A percentile compares a stretch with the other conserved stretches of the same genome.
Evolutionary conservation across 2,329 filamentous ascomycete species (phyloP).

Genomic region (Dactylella cylindrospora): DNA sequence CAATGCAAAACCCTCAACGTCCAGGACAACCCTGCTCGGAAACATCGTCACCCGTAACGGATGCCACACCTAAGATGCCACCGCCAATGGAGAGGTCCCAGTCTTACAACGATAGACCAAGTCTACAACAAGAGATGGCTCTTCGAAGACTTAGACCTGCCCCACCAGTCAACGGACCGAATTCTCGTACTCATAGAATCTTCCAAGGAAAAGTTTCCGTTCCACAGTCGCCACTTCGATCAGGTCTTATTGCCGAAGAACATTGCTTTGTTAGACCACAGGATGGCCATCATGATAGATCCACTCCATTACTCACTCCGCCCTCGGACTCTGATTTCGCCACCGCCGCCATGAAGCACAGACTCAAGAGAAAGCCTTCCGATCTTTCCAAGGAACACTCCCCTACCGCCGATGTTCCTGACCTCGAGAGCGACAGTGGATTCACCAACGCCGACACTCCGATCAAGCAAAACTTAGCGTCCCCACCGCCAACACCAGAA

Average conservation of each 20-base stretch:
- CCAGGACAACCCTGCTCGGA: conserved; percentile 32
- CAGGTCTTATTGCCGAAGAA: no score
- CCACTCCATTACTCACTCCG: conserved; percentile 39
- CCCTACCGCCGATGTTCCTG: conserved; percentile 40
- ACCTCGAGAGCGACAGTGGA: conserved; percentile 39
- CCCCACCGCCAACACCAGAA: conserved; percentile 39
- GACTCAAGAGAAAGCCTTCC: conserved; percentile 36
- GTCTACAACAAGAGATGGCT: conserved; percentile 39
- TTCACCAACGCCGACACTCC: conserved; percentile 27
- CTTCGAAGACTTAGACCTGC: conserved; percentile 33
- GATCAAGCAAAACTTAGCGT: conserved; percentile 33
- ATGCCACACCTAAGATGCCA: conserved; percentile 15
- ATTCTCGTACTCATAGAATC: conserved; percentile 28
- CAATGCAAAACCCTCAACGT: conserved; percentile 26
- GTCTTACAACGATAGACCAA: conserved; percentile 34
- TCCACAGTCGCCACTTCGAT: conserved; percentile 27
- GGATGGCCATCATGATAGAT: no score
- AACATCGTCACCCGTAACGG: conserved; percentile 28
- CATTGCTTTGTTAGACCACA: no score
- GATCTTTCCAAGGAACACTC: conserved; percentile 43
- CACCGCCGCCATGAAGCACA: conserved; percentile 29
- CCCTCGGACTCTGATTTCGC: conserved; percentile 41
- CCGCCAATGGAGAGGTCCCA: conserved; percentile 36
- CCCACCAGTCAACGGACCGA: conserved; percentile 25
- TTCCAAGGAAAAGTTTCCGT: conserved; percentile 27